Conservation (phyloP, 2,329 filamentous ascomycete species). For the Fusarium armeniacum region DNA sequence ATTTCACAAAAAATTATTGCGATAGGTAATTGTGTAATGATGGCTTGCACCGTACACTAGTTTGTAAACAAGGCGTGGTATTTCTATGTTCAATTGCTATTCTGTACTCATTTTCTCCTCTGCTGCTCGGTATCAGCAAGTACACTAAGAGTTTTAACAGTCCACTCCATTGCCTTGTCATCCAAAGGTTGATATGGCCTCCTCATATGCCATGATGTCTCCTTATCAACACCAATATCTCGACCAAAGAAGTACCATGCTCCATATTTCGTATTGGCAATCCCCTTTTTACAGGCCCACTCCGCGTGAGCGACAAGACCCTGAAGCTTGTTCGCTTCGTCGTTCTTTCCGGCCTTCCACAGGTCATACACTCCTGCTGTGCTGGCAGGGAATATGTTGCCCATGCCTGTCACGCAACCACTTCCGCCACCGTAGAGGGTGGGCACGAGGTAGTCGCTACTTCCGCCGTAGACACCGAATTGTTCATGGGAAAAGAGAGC, state of each 20-base stretch:
- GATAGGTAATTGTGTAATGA: not conserved
- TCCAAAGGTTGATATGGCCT: conserved; percentile 59
- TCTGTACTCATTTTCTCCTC: not conserved
- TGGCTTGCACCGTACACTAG: too few relatives aligned
- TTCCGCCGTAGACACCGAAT: conserved; percentile 61
- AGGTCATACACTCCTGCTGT: conserved; percentile 59
- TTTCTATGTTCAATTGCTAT: not conserved
- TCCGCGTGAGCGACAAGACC: conserved; percentile 62
- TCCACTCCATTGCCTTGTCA: conserved; percentile 59
- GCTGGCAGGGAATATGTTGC: conserved; percentile 62
- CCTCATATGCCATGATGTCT: conserved; percentile 58
- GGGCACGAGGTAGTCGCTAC: conserved; percentile 60
- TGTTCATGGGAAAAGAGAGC: conserved; percentile 55
- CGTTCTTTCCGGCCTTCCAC: conserved; percentile 56
- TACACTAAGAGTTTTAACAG: conserved; percentile 57
- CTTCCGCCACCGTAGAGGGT: conserved; percentile 57
- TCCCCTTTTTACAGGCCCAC: conserved; percentile 65
- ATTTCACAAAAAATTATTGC: not conserved
- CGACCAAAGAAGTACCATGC: conserved; percentile 59
- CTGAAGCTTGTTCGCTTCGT: conserved; percentile 59
- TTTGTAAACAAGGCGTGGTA: not conserved
- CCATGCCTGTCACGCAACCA: conserved; percentile 62
- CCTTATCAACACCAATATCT: conserved; percentile 54
- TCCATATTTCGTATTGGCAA: conserved; percentile 63
- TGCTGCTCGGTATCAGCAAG: conserved; percentile 53